These are phyloP conservation scores for Naganishia randhawae DNA, from an alignment of 768 basidiomycete species.

Conservation along the genomic window DNA sequence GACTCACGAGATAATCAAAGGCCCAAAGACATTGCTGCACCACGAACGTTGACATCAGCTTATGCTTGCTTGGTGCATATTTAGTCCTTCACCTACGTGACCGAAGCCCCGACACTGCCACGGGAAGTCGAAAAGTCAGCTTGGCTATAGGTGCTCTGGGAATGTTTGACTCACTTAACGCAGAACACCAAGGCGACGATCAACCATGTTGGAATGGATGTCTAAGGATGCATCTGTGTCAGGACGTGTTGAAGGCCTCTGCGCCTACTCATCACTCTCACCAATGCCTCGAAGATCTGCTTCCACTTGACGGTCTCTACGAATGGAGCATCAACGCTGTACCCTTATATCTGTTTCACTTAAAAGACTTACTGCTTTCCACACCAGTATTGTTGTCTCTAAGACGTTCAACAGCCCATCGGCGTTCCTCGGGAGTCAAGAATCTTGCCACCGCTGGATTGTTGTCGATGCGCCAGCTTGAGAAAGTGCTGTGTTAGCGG, in stretches of 20 bases:
- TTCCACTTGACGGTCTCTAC: conserved; percentile 32
- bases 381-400: conserved; percentile 43
- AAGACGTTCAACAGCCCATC: conserved; percentile 31
- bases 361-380: conserved; percentile 14
- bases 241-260: not conserved
- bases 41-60: not conserved
- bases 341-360: not conserved
- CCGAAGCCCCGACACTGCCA: conserved; percentile 7
- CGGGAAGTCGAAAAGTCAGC: not conserved
- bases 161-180: conserved; percentile 48
- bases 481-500: conserved; percentile 1
- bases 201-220: conserved; percentile 29
- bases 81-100: conserved; percentile 26
- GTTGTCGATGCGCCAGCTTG: conserved; percentile 28
- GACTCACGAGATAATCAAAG: conserved; percentile 51
- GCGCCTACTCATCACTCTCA: not conserved
- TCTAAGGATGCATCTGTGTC: not conserved
- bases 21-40: conserved; percentile 49
- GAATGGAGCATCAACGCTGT: not conserved
- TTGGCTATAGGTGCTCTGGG: not conserved
- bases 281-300: conserved; percentile 33
- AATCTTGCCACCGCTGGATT: conserved; percentile 30
- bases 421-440: conserved; percentile 23
- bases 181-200: conserved; percentile 47
- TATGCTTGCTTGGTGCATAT: not conserved